Base-by-base conservation (phyloP, 768 basidiomycete species). In the Baorangia bicolor region DNA sequence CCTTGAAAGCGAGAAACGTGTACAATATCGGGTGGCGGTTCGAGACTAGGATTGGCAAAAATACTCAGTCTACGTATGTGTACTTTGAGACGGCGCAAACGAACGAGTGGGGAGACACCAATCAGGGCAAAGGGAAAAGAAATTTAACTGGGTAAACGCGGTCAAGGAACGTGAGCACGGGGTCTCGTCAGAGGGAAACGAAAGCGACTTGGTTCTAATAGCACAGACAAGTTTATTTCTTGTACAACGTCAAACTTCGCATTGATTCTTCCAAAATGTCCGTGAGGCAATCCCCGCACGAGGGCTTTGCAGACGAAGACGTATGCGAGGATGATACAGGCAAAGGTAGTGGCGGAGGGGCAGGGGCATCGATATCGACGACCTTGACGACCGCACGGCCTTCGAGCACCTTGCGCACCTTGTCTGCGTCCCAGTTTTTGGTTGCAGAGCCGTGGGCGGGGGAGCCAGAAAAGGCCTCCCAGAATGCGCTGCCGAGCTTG, bases 391-490 rank as follows among this genome's bases (percentile, higher is more conserved):
- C 88, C 3, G 92, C 92, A 62, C 82, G 87, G 45, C 92, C 92
- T 58, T 92, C 90, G 63, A 94, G 75, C 44, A 94, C 88, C 63
- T 79, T 83, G 63, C 86, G 76, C 2, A 94, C 88, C 73, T 93
- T 94, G 52, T 92, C 90, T 56, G 84, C 79, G 66, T 93, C 90
- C 82, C 76, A 81, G 25, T 73, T 61, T 50, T 72, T 75, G 39
- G 66, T 7, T 44, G 63, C 53, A 43, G 64, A 61, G 13, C 49
- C 52, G 64, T 55, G 62, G 34, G 65, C 2, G 10, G 62, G 51
- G 6, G 69, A 61, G 4, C 85, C 86, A n/a, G 86, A 79, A 72
- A 94, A 94, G 16, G 93, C 93, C 59, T 92, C 91, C 88, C 92
- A 90, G 74, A 94, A 94, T 41, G 92, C 90, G 21, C 75, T 69